These are phyloP conservation scores for Macrocybe gigantea DNA, from an alignment of 768 basidiomycete species.

Conservation along the genomic window DNA sequence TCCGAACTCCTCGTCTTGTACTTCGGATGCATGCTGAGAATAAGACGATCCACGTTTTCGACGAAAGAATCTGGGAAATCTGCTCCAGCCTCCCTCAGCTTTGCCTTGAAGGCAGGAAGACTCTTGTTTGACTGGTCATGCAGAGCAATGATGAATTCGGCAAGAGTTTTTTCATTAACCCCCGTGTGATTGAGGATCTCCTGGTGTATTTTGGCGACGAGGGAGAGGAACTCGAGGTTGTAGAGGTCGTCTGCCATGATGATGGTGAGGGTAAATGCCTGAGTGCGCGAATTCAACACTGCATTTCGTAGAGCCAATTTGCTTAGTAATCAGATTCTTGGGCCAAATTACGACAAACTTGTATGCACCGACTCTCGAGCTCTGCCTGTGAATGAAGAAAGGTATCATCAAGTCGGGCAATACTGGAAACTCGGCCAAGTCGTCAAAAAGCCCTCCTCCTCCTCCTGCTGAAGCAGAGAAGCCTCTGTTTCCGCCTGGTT, in stretches of 20 bases:
- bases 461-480: constrained; percentile 33
- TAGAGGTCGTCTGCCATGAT: constrained; percentile 78
- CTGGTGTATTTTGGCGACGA: constrained; percentile 88
- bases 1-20: constrained; percentile 70
- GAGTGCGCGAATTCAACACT: neutral
- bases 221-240: constrained; percentile 87
- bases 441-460: constrained; percentile 17
- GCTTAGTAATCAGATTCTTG: neutral
- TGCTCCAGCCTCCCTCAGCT: constrained; percentile 71
- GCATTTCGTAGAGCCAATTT: neutral
- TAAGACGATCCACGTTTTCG: constrained; percentile 90
- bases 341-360: no score
- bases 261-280: constrained; percentile 4
- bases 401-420: constrained; percentile 86
- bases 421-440: constrained; percentile 80
- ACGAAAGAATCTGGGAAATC: constrained; percentile 88
- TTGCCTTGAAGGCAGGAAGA: constrained; percentile 73
- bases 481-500: constrained; percentile 77
- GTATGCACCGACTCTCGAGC: constrained; percentile 4
- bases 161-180: constrained; percentile 85
- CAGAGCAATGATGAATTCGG: constrained; percentile 90
- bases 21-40: constrained; percentile 92
- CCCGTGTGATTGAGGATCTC: constrained; percentile 87
- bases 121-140: constrained; percentile 77
- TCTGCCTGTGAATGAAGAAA: constrained; percentile 57